Evolutionary conservation across 2,329 filamentous ascomycete species (phyloP), one percentile per base, ranked within the genome.

Genomic region (Colletotrichum orbiculare): DNA sequence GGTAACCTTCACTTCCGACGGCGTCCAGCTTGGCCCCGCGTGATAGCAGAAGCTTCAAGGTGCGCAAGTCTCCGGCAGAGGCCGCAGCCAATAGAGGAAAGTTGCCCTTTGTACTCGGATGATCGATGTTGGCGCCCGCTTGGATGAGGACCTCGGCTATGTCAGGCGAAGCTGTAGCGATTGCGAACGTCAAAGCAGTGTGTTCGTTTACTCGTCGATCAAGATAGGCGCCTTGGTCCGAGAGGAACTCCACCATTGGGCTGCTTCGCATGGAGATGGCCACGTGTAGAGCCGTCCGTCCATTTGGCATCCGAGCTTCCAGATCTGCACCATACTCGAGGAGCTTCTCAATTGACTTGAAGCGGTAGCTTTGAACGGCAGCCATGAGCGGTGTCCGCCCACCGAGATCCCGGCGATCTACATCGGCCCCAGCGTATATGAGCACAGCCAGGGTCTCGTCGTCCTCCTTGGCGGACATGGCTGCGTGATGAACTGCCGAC

Each of bases 71-170:
- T 75, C 79, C 65, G 76, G 81, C 59, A 73, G 79, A 68, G 25
- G 87, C 89, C 70, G 87, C 87, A 8, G 70, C 56, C 9, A 71
- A 68, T 8, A 73, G 64, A 2, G 72, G 70, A 10, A 68, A 69
- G 13, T 62, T 68, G 5, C 68, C 69, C 34, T 63, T 68, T 3
- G 34, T 38, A 38, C 66, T 67, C 10, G 47, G 48, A 9, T 66
- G 43, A 54, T 67, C 57, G n/a, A 68, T 48, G 25, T 69, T 59
- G 25, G 71, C 72, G 25, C 71, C 71, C 4, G 66, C 59, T 10
- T 71, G 60, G 12, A 72, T 62, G 39, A 71, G 42, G 12, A 58
- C 56, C 41, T 50, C 54, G 12, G 67, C 66, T 39, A 75, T 73
- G 54, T 74, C 72, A 1, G 54, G 68, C 15, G 69, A 71, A 9